Percentiles rank a stretch among this genome's conserved stretches.
phyloP scores from a whole-genome alignment of 225 moss, liverwort and hornwort genomes.

The Pleurozium schreberi region DNA sequence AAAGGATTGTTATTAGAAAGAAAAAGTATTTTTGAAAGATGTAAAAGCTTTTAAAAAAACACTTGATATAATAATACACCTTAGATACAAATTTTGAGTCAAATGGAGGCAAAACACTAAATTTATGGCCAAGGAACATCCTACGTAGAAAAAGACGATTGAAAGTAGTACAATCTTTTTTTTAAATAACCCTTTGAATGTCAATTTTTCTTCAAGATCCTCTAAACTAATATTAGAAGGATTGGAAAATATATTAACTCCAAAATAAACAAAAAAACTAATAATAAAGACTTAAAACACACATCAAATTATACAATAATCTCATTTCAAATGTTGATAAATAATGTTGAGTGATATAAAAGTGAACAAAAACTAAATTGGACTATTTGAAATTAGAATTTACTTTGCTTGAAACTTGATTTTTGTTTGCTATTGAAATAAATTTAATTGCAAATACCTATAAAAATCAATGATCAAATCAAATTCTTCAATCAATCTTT shows the following conservation, averaged over 20 bases:
- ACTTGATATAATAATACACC: background rate
- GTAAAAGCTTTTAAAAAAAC: accelerated
- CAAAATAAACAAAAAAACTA: background rate
- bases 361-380: background rate
- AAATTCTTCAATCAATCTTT: no score
- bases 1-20: background rate
- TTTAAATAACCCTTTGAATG: background rate
- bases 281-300: no score
- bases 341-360: no score
- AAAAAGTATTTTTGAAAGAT: background rate
- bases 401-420: background rate
- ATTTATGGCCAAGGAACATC: background rate
- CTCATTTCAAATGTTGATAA: background rate
- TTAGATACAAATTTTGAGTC: background rate
- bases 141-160: accelerated
- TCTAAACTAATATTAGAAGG: no score
- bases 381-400: no score
- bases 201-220: background rate
- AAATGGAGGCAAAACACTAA: background rate
- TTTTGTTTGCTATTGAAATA: background rate
- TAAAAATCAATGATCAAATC: background rate
- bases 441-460: background rate
- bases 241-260: background rate
- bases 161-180: background rate
- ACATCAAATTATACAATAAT: no score